Percentiles rank a stretch among this genome's conserved stretches.
Evolutionary conservation across 2,329 filamentous ascomycete species (phyloP).

Genomic region (Colletotrichum liriopes): DNA sequence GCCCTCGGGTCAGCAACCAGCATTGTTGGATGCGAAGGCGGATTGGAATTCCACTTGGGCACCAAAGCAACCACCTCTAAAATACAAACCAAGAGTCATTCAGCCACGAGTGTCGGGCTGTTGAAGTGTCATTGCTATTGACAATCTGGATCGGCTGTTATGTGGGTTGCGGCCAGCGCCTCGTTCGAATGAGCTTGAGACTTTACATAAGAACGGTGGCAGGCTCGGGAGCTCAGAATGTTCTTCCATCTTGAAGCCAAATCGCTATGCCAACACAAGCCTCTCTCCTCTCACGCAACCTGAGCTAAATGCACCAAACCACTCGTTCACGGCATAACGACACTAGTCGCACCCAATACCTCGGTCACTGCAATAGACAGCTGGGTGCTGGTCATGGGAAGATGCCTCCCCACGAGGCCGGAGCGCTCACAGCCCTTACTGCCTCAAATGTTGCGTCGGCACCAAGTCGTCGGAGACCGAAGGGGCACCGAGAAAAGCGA

Average conservation of each 20-base stretch:
- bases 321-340: background rate
- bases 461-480: slow-evolving; percentile 7
- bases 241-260: background rate
- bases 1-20: background rate
- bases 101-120: background rate
- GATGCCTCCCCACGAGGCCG: background rate
- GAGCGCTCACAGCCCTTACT: background rate
- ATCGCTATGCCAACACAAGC: background rate
- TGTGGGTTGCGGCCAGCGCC: background rate
- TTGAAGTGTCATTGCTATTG: background rate
- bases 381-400: background rate
- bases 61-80: background rate
- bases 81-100: background rate
- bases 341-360: background rate
- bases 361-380: background rate
- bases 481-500: slow-evolving; percentile 3
- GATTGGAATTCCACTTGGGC: background rate
- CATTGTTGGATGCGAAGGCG: background rate
- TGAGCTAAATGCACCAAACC: background rate
- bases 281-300: background rate
- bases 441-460: background rate
- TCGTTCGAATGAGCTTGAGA: background rate
- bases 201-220: slow-evolving; percentile 25
- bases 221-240: background rate
- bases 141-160: background rate